Percentiles rank a stretch among this genome's conserved stretches.
These are phyloP conservation scores for Clitopilus hobsonii DNA, from an alignment of 768 basidiomycete species.

Conservation along the genomic window DNA sequence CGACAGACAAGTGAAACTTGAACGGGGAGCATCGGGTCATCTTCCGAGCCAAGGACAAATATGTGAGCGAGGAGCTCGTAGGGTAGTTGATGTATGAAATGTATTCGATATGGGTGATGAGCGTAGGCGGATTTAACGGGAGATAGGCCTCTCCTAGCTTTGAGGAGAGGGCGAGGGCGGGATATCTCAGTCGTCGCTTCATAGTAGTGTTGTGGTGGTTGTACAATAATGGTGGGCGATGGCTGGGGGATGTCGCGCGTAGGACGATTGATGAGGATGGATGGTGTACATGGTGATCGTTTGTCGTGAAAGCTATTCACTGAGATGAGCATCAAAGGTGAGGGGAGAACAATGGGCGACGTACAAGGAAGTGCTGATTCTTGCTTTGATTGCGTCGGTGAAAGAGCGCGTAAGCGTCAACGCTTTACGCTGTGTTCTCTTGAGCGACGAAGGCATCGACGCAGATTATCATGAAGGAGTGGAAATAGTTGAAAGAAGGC, in stretches of 20 bases:
- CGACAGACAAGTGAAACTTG: slow-evolving; percentile 66
- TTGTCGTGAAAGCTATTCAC: slow-evolving; percentile 8
- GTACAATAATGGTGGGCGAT: not conserved
- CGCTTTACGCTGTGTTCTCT: slow-evolving; percentile 43
- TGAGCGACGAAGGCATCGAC: slow-evolving; percentile 27
- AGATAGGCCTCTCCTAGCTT: slow-evolving; percentile 11
- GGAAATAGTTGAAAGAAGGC: not conserved
- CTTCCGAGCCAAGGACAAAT: slow-evolving; percentile 55
- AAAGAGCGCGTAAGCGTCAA: slow-evolving; percentile 47
- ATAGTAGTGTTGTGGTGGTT: not conserved
- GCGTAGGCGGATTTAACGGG: slow-evolving; percentile 23
- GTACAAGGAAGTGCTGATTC: slow-evolving; percentile 21
- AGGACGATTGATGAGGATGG: not conserved
- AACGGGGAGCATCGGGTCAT: slow-evolving; percentile 54
- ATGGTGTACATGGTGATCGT: not conserved
- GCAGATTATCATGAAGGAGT: not conserved
- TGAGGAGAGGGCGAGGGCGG: not conserved
- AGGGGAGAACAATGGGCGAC: slow-evolving; percentile 6
- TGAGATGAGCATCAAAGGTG: not conserved
- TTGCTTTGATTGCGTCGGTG: slow-evolving; percentile 39
- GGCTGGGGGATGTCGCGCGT: not conserved
- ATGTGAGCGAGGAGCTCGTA: slow-evolving; percentile 60
- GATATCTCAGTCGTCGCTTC: not conserved
- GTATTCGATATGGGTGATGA: slow-evolving; percentile 13
- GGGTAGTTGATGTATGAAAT: slow-evolving; percentile 57